Percentiles rank a stretch among this genome's conserved stretches.
phyloP scores from a whole-genome alignment of 176 grass and related monocot genomes.

The Zea mays region Zm-B73-REFERENCE-NAM-5.0 NC_050100.1:223480001-223480500 shows the following conservation, averaged over 20 bases:
- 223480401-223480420: constrained; percentile 78
- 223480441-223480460: constrained; percentile 23
- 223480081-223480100: background rate
- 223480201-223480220: constrained; percentile 46
- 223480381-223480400: constrained; percentile 62
- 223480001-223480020: background rate
- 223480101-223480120: background rate
- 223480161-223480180: background rate
- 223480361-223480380: constrained; percentile 74
- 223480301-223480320: constrained; percentile 58
- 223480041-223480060: background rate
- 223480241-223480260: constrained; percentile 82
- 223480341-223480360: constrained; percentile 81
- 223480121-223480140: background rate
- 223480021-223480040: constrained; percentile 14
- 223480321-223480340: constrained; percentile 70
- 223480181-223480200: background rate
- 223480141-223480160: constrained; percentile 6
- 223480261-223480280: constrained; percentile 90
- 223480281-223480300: constrained; percentile 91
- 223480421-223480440: constrained; percentile 39
- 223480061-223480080: background rate
- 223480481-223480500: constrained; percentile 54
- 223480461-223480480: constrained; percentile 58
- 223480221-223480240: constrained; percentile 81